Base-by-base conservation (phyloP, 768 basidiomycete genomes). In the Leccinellum luteum region DNA sequence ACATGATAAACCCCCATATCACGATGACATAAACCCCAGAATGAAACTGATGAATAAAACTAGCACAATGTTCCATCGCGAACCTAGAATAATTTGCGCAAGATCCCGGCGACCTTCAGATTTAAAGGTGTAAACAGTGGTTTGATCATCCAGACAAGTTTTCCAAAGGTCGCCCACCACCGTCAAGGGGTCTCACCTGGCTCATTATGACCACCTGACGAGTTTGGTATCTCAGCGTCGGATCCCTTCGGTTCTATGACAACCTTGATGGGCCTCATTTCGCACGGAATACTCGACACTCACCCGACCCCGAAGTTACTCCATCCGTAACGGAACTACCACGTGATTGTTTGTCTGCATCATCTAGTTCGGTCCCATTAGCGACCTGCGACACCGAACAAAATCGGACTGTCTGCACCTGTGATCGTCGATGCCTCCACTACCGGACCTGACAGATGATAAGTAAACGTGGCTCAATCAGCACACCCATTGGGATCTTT, bases 81-180 rank as follows among this genome's bases (percentile, higher is more conserved):
- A 65, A 52, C 57, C 64, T 70, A 77, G 54, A 78, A 74, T 60
- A 69, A 76, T 67, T 74, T 74, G 68, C 74, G 74, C 65, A 79
- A 67, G 65, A 69, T 74, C 78, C 69, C 78, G 78, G 78, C 78
- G 74, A 79, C 78, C 75, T 72, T 79, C 70, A 77, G 75, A 65
- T 74, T 64, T 64, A 78, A 68, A 55, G 76, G 77, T 62, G 76
- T 66, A 61, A 76, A 66, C 54, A 76, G 58, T 50, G 75, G 76
- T 65, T 71, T 69, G 60, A 74, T 73, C 57, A 78, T 69, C 76
- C 73, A 78, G 59, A 73, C 72, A 64, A 78, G 68, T 60, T 66
- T 67, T 71, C 78, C 72, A 66, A 79, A 74, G 73, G 78, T 74
- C 78, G 78, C 78, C 78, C 78, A 75, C 76, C 69, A 77, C 73